phyloP scores from a whole-genome alignment of 2,329 filamentous ascomycete genomes.

The Colletotrichum sp. region DNA sequence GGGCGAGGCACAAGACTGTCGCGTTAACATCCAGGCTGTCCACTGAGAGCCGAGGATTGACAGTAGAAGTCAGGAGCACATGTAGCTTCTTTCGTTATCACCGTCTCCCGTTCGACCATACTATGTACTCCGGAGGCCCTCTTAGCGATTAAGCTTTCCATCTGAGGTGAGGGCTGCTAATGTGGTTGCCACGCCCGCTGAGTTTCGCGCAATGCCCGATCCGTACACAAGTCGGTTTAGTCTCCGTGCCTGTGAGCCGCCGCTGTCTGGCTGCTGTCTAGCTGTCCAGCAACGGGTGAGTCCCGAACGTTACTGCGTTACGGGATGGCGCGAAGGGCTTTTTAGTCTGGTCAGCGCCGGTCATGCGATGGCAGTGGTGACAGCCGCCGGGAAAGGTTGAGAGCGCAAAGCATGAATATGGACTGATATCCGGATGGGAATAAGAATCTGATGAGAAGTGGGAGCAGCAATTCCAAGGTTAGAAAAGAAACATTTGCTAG shows the following conservation, averaged over 20 bases:
- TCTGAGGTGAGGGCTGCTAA: background rate
- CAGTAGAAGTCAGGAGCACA: background rate
- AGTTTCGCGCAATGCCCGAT: slow-evolving; percentile 17
- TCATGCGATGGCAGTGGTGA: background rate
- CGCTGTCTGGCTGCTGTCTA: background rate
- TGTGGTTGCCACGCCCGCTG: slow-evolving; percentile 6
- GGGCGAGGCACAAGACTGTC: background rate
- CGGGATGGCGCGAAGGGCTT: background rate
- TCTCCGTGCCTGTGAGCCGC: slow-evolving; percentile 4
- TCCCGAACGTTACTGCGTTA: slow-evolving; percentile 3
- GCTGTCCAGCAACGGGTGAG: background rate
- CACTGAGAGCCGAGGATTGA: background rate
- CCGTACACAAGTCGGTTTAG: slow-evolving; percentile 1
- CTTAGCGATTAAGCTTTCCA: slow-evolving; percentile 11
- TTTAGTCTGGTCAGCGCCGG: background rate
- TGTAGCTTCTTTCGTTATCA: background rate
- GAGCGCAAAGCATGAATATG: background rate
- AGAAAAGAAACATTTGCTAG: background rate
- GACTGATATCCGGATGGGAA: background rate
- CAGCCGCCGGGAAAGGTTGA: background rate
- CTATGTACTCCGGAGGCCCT: background rate
- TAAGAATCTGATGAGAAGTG: background rate
- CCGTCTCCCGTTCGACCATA: background rate
- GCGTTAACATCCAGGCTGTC: background rate
- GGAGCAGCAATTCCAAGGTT: background rate